Conservation (phyloP, 139 green algal genomes). For the Auxenochlorella pyrenoidosa region DNA sequence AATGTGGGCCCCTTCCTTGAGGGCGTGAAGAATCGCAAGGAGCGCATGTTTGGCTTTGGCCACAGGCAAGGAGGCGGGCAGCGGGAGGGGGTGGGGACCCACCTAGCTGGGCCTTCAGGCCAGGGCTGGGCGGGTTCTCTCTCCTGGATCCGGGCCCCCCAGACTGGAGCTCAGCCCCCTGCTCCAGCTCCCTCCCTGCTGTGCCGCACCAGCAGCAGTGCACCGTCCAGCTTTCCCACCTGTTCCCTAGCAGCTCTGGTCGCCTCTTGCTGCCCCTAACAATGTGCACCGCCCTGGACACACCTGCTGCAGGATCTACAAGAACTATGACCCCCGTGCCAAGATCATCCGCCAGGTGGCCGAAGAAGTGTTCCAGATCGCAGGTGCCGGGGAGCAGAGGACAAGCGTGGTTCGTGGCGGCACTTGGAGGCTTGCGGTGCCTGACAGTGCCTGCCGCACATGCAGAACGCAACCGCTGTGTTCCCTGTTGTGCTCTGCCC, state of each 20-base stretch:
- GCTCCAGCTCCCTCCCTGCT: too few relatives aligned
- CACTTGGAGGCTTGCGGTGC: conserved; percentile 1
- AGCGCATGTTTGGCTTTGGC: conserved; percentile 97
- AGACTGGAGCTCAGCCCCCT: too few relatives aligned
- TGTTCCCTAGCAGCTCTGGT: conserved; percentile 24
- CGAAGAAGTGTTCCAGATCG: conserved; percentile 93
- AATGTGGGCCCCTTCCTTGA: conserved; percentile 83
- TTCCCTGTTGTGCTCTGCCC: too few relatives aligned
- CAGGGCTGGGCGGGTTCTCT: too few relatives aligned
- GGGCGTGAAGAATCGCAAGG: conserved; percentile 74
- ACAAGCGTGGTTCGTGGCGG: neutral
- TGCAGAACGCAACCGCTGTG: too few relatives aligned
- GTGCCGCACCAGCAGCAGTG: neutral
- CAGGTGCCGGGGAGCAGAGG: neutral
- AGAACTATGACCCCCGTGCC: conserved; percentile 98
- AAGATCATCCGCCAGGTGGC: conserved; percentile 90
- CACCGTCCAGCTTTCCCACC: too few relatives aligned
- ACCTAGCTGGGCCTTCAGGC: too few relatives aligned
- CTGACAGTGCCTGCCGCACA: too few relatives aligned
- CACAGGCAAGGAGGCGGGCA: conserved; percentile 80
- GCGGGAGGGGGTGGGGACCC: too few relatives aligned
- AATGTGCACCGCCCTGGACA: too few relatives aligned
- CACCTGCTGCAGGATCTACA: conserved; percentile 93
- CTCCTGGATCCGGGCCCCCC: too few relatives aligned
- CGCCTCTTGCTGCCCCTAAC: too few relatives aligned